A percentile compares a stretch with the other conserved stretches of the same genome.
These are phyloP conservation scores for Russula sp. DNA, from an alignment of 768 basidiomycete genomes.

Conservation along the genomic window DNA sequence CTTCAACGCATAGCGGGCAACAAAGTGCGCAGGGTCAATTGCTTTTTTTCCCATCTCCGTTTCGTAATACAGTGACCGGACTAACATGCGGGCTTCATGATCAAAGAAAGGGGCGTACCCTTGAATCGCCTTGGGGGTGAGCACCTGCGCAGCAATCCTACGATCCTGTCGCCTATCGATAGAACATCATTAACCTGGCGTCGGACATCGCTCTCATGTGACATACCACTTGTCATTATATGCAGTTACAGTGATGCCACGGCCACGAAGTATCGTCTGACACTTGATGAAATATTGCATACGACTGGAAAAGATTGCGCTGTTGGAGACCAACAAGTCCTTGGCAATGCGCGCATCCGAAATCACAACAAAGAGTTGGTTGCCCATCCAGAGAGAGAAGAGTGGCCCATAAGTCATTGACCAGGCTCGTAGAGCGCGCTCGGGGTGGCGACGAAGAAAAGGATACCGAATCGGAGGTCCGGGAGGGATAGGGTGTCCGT, in stretches of 20 bases:
- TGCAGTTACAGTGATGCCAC: constrained; percentile 45
- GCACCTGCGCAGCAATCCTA: constrained; percentile 39
- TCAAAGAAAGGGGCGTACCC: constrained; percentile 41
- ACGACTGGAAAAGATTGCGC: constrained; percentile 47
- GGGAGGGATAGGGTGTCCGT: constrained; percentile 32
- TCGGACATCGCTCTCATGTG: neutral
- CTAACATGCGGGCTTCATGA: constrained; percentile 42
- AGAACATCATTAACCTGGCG: neutral
- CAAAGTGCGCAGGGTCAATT: constrained; percentile 42
- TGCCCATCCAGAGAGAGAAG: constrained; percentile 48
- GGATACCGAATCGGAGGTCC: constrained; percentile 36
- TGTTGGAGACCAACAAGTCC: constrained; percentile 47
- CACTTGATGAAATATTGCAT: constrained; percentile 47
- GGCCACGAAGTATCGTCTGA: constrained; percentile 44
- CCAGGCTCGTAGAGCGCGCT: constrained; percentile 45
- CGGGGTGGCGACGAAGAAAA: constrained; percentile 44
- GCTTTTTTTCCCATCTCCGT: constrained; percentile 37
- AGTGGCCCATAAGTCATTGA: constrained; percentile 45
- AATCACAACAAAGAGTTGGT: constrained; percentile 47
- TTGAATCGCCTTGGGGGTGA: constrained; percentile 40
- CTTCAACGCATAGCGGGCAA: constrained; percentile 40
- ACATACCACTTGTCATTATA: constrained; percentile 46
- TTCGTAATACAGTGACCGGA: constrained; percentile 40
- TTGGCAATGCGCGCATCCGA: constrained; percentile 46
- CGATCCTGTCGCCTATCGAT: constrained; percentile 44